Evolutionary conservation across 2,329 filamentous ascomycete genomes (phyloP), one percentile per base, ranked within the genome.

Genomic region (Botrytis sinoallii): DNA sequence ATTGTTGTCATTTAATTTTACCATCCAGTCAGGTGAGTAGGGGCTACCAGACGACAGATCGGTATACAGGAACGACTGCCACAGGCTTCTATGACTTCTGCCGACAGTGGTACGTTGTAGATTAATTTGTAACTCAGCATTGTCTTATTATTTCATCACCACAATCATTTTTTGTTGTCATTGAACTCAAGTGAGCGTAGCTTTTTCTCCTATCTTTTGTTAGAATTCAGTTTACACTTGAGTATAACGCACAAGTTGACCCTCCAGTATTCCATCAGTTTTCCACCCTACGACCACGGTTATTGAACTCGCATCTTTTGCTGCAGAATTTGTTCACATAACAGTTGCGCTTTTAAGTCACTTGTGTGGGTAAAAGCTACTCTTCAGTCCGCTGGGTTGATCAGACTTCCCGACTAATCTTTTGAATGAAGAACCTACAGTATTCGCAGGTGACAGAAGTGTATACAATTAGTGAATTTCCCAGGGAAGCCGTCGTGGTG

Each of bases 301-400:
- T 42, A 3, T 18, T 42, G 7, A 22, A 25, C 0, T 25, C 10
- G 9, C 22, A 48, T 48, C 4, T 12, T 1, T 25, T 48, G 1
- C 46, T 48, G 22, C 22, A 32, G 29, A 10, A 18, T 29, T 12
- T 22, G 1, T 18, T 32, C 9, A 7, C 32, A 18, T 2, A 6
- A 3, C 1, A 32, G 55, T 35, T 35, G 16, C 7, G 9, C 16
- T 59, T 35, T 16, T 18, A 35, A 35, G 4, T 25, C 1, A 12
- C 8, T 22, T 35, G 18, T 0, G 18, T 35, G 8, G 2, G 22
- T 6, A 60, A 4, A 32, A 5, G 6, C 4, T 0, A 22, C 29
- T 12, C 16, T 35, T 35, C n/a, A 10, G 2, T 22, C 9, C 4
- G 57, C 57, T 9, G 32, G 55, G 2, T 3, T 4, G 18, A 4